These are phyloP conservation scores for Suhomyces sp. DNA, from an alignment of 805 yeast species.

Conservation along the genomic window DNA sequence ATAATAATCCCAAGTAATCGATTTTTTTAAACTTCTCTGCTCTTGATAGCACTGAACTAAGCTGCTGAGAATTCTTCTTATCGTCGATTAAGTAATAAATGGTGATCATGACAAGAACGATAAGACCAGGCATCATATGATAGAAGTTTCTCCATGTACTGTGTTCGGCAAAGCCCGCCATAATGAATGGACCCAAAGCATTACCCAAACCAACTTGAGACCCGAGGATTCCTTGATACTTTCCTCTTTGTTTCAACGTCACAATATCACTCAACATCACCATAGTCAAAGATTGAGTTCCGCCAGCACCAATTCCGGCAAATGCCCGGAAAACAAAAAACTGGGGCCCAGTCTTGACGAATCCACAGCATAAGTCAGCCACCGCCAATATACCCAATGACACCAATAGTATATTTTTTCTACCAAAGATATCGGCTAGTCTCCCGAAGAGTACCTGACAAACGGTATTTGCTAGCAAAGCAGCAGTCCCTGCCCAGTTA, in stretches of 20 bases:
- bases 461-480: conserved; percentile 66
- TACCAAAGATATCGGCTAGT: conserved; percentile 62
- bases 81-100: conserved; percentile 15
- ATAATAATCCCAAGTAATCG: conserved; percentile 15
- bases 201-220: conserved; percentile 23
- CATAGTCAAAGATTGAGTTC: conserved; percentile 49
- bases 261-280: conserved; percentile 58
- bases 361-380: conserved; percentile 45
- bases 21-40: conserved; percentile 31
- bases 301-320: conserved; percentile 62
- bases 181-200: conserved; percentile 22
- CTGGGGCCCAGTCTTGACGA: conserved; percentile 42
- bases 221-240: conserved; percentile 47
- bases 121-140: conserved; percentile 19
- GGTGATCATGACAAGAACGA: conserved; percentile 14
- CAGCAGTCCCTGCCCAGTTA: conserved; percentile 71
- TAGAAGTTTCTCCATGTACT: conserved; percentile 22
- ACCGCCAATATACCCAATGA: conserved; percentile 46
- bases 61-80: conserved; percentile 12
- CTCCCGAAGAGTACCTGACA: conserved; percentile 76
- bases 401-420: conserved; percentile 44
- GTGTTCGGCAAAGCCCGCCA: conserved; percentile 20
- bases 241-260: conserved; percentile 51
- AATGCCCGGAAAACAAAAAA: conserved; percentile 52
- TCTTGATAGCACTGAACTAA: conserved; percentile 27